Evolutionary conservation across 2,329 filamentous ascomycete genomes (phyloP), one percentile per base, ranked within the genome.

Genomic region (Rachicladosporium sp.): DNA sequence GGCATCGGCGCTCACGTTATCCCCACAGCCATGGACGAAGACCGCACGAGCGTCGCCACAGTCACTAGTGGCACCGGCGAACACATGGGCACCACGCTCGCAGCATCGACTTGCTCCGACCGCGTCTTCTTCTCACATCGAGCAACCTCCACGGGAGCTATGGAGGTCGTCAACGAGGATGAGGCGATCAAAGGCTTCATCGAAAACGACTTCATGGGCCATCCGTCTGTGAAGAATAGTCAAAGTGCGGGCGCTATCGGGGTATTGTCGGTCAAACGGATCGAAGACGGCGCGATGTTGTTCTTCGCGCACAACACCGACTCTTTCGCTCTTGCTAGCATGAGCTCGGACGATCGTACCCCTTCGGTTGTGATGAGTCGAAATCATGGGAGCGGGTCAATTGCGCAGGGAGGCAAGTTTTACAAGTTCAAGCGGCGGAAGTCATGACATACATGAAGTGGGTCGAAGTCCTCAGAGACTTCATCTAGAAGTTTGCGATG

Each of bases 271-370:
- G 82, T 95, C 52, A 96, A 96, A 66, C 91, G 87, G 66, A 80
- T 75, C 1, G 69, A 67, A 9, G 70, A 74, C 13, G 87, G 86
- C 1, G 77, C 85, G 47, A 86, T 82, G 55, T 73, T 98, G 37
- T 89, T 89, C 61, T 98, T 93, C 65, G 88, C 82, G 1, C 91
- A 98, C 68, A 98, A 96, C 56, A 98, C 91, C 1, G 89, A 96
- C 58, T 80, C 76, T 1, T 81, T 82, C 54, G 74, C 88, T 4
- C 65, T 98, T 38, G 86, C 87, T 1, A 93, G 86, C 3, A 93
- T 96, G 84, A 76, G 81, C 30, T 82, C 80, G 2, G 73, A 76
- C 19, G 88, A 96, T 48, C 69, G 67, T 35, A 74, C 75, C 39
- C 85, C 91, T 1, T 66, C 76, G 29, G 91, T 82, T 49, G 82